Base-by-base conservation (phyloP, 768 basidiomycete genomes). In the Jaapia argillacea region DNA sequence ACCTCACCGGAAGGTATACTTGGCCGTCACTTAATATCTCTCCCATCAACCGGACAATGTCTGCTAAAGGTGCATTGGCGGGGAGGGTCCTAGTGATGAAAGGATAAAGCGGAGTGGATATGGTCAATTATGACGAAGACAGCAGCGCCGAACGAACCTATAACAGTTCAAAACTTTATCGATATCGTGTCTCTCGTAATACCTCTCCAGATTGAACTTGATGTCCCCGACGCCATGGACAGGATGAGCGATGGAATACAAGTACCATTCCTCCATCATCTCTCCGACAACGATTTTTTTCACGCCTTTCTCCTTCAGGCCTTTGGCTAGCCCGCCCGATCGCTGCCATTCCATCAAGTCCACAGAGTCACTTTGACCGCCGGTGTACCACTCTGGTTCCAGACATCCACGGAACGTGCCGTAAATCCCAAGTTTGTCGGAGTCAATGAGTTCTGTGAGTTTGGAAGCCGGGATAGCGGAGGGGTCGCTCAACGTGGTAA, bases 191-290 rank as follows among this genome's bases (percentile, higher is more conserved):
- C 45, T 54, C 1, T 75, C 70, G 55, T 78, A 84, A 54, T 81
- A 86, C 44, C 83, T 60, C 52, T 68, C 59, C 39, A 87, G 52
- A 50, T 82, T 83, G 6, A 66, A 64, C 22, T 69, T 54, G 6
- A 85, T 64, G 48, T 86, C 84, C 20, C 49, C 49, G 18, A 67
- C 59, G 6, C 64, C 58, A 7, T 55, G 41, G 39, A 85, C 70
- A 0, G 77, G 73, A 55, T 84, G 75, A 3, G 81, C 75, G 50
- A 85, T 77, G 12, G 81, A 73, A 51, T 85, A 86, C 41, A 85
- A 68, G 56, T 77, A 83, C 83, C 84, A 86, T 57, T 87, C 84
- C 51, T 86, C 81, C 13, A 64, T 68, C 40, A 85, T 66, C 43
- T 84, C 79, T 6, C 85, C 85, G n/a, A 81, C 60, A 40, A 78